Evolutionary conservation across 2,329 filamentous ascomycete genomes (phyloP).

Genomic region (Fusarium poae): DNA sequence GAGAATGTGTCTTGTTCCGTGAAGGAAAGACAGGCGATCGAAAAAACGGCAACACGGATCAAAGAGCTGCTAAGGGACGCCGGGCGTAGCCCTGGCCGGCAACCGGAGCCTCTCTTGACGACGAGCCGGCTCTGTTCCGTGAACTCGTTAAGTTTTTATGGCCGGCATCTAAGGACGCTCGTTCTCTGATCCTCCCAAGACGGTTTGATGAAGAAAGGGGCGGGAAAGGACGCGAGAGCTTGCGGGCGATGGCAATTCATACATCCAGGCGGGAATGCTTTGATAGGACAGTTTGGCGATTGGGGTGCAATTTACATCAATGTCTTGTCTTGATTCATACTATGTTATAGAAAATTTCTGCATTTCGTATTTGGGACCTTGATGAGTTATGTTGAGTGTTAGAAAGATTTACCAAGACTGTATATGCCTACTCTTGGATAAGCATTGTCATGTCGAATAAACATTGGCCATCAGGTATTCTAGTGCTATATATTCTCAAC

Average conservation of each 20-base stretch:
- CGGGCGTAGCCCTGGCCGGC: constrained; percentile 23
- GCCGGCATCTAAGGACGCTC: constrained; percentile 49
- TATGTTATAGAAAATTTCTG: constrained; percentile 37
- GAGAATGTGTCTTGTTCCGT: constrained; percentile 42
- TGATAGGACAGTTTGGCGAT: constrained; percentile 66
- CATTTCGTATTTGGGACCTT: constrained; percentile 16
- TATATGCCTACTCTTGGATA: neutral
- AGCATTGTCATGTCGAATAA: neutral
- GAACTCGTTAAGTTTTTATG: constrained; percentile 38
- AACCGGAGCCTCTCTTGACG: constrained; percentile 27
- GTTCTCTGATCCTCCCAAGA: constrained; percentile 39
- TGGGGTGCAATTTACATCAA: constrained; percentile 63
- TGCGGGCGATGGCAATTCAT: constrained; percentile 53
- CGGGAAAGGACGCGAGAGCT: constrained; percentile 25
- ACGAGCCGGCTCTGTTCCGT: constrained; percentile 32
- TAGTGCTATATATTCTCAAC: neutral
- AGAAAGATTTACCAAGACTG: neutral
- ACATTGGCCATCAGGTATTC: neutral
- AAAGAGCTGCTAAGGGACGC: constrained; percentile 21
- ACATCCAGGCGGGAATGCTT: constrained; percentile 57
- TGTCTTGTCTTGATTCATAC: constrained; percentile 48
- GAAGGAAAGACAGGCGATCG: constrained; percentile 31
- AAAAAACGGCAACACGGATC: constrained; percentile 23
- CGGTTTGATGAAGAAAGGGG: constrained; percentile 18
- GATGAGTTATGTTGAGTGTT: neutral